Evolutionary conservation across 1,284 basidiomycete species (phyloP).

Genomic region (Cryptococcus sp.): DNA sequence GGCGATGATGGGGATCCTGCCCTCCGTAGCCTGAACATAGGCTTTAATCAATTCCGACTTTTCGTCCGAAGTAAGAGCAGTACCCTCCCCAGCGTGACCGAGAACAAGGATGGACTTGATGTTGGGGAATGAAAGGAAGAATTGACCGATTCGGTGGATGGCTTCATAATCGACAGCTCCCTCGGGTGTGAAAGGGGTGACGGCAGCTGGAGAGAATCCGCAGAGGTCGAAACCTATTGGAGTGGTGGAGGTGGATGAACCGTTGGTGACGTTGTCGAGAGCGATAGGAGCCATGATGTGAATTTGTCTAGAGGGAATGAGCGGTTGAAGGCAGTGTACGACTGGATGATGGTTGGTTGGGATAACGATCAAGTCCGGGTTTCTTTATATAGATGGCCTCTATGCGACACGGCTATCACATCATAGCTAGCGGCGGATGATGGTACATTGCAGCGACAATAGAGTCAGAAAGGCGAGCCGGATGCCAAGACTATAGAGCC

Average conservation of each 20-base stretch:
- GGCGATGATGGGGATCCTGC: constrained; percentile 17
- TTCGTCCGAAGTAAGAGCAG: constrained; percentile 14
- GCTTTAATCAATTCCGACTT: constrained; percentile 11
- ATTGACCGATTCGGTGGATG: constrained; percentile 14
- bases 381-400: too few relatives aligned
- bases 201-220: constrained; percentile 13
- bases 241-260: background rate
- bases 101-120: constrained; percentile 15
- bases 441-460: too few relatives aligned
- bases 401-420: too few relatives aligned
- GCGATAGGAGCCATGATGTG: constrained; percentile 1
- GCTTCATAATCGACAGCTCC: constrained; percentile 13
- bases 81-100: constrained; percentile 19
- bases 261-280: background rate
- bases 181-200: constrained; percentile 14
- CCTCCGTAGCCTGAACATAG: constrained; percentile 14
- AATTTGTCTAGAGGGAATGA: too few relatives aligned
- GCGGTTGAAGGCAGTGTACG: too few relatives aligned
- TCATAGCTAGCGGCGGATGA: too few relatives aligned
- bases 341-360: too few relatives aligned
- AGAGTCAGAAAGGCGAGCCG: too few relatives aligned
- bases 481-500: too few relatives aligned
- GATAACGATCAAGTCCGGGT: too few relatives aligned
- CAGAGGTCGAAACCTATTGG: constrained; percentile 13
- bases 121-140: constrained; percentile 9